Evolutionary conservation across 139 green algal species (phyloP), one percentile per base, ranked within the genome.

Genomic region (Coelastrella sp.): DNA sequence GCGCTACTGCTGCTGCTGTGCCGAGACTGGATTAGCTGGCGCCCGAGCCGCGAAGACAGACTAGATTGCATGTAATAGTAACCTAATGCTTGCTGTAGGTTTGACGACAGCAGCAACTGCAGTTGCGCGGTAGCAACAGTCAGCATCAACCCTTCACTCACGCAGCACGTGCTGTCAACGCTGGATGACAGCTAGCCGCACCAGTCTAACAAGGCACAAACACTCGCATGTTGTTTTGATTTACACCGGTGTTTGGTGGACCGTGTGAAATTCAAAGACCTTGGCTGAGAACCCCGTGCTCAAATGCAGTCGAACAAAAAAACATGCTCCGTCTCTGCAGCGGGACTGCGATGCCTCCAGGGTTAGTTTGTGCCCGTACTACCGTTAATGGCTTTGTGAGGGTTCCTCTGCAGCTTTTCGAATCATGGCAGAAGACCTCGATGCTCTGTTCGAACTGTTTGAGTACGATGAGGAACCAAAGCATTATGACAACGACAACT

Each of bases 371-470:
- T 71, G 61, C n/a, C n/a, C n/a, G n/a, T n/a, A n/a, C n/a, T n/a
- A n/a, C n/a, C n/a, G n/a, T n/a, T n/a, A n/a, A n/a, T n/a, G 10
- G 61, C 17, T n/a, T 16, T 76, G 68, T 76, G 8, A 32, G 13
- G 13, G 17, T 71, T n/a, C 54, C 59, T 8, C 58, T 65, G 80
- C 32, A 5, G 57, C 17, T 7, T 19, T 8, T 32, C 54, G 20
- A 11, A 19, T 54, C 7, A 60, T 20, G 58, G 59, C 32, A 22
- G 16, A 47, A 56, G 82, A 87, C 16, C 82, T 87, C 5, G 82
- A 87, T 54, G 82, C 54, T 5, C 65, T 87, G 7, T 71, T 87
- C 16, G 82, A 77, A 17, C 32, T 87, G 57, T 68, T 71, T 17
- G 82, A 87, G 64, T 6, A 56, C 13, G 82, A 78, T 20, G 65